Conservation (phyloP, 768 basidiomycete genomes). For the Saitozyma podzolica region DNA sequence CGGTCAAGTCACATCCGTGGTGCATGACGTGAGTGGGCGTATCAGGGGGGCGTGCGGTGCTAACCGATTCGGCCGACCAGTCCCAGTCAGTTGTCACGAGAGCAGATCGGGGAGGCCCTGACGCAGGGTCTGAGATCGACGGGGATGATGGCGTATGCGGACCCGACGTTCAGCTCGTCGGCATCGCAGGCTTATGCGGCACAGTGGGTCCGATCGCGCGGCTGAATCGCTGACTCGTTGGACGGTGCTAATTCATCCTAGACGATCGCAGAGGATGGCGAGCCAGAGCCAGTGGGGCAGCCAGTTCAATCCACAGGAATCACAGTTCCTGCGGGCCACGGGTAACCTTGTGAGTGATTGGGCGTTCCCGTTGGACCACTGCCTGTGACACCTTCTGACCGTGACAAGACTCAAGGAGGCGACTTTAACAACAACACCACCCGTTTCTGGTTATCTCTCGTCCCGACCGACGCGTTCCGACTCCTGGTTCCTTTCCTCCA, state of each 20-base stretch:
- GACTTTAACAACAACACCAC: conserved; percentile 36
- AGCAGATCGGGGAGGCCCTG: conserved; percentile 67
- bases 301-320: conserved; percentile 25
- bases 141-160: conserved; percentile 74
- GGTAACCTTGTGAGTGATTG: conserved; percentile 44
- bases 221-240: background rate
- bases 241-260: background rate
- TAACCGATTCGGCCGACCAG: conserved; percentile 52
- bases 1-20: conserved; percentile 70
- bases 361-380: too few relatives aligned
- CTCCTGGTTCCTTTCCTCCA: conserved; percentile 24
- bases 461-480: conserved; percentile 17
- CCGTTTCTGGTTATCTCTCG: conserved; percentile 40
- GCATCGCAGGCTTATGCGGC: conserved; percentile 38
- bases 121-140: conserved; percentile 66
- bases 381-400: background rate
- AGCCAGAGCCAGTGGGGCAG: conserved; percentile 40
- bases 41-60: background rate
- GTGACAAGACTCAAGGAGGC: conserved; percentile 38
- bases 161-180: conserved; percentile 55
- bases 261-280: conserved; percentile 28
- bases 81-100: conserved; percentile 65
- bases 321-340: conserved; percentile 47
- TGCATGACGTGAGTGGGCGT: conserved; percentile 60
- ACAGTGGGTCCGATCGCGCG: conserved; percentile 18